A percentile compares a stretch with the other conserved stretches of the same genome.
phyloP scores from a whole-genome alignment of 2,329 filamentous ascomycete genomes.

The Endothia cerciana region DNA sequence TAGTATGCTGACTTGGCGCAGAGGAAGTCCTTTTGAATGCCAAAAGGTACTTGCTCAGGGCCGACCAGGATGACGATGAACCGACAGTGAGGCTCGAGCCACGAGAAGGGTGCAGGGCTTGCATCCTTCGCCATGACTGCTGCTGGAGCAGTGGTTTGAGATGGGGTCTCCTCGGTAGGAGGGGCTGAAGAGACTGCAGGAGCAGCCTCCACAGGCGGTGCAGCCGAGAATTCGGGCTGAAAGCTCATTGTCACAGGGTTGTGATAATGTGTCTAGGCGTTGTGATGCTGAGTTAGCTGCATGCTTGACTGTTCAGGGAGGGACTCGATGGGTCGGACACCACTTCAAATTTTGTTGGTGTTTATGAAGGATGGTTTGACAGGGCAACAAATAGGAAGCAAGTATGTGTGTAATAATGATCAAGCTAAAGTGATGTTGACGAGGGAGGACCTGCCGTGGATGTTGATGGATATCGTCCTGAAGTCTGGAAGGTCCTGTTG shows the following conservation, averaged over 20 bases:
- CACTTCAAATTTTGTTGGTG: neutral
- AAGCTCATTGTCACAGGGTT: slow-evolving; percentile 1
- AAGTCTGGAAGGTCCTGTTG: neutral
- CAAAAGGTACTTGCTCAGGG: slow-evolving; percentile 56
- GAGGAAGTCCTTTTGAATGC: slow-evolving; percentile 62
- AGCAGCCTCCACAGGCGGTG: neutral
- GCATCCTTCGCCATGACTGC: neutral
- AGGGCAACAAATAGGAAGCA: neutral
- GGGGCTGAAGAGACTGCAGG: neutral
- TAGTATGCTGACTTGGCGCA: slow-evolving; percentile 56
- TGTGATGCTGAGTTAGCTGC: neutral
- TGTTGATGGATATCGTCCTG: neutral
- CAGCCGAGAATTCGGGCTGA: too few relatives aligned
- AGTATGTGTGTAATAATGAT: neutral
- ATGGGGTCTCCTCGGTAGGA: neutral
- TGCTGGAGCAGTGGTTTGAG: neutral
- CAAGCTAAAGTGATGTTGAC: neutral
- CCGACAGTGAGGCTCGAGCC: slow-evolving; percentile 53
- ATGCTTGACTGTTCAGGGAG: neutral
- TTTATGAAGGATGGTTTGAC: neutral
- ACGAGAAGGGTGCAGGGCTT: slow-evolving; percentile 20
- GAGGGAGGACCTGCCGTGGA: neutral
- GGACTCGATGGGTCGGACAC: neutral
- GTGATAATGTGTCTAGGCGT: neutral
- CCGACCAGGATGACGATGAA: slow-evolving; percentile 61